Evolutionary conservation across 2,329 filamentous ascomycete species (phyloP).

Genomic region (Cladosporium halotolerans): DNA sequence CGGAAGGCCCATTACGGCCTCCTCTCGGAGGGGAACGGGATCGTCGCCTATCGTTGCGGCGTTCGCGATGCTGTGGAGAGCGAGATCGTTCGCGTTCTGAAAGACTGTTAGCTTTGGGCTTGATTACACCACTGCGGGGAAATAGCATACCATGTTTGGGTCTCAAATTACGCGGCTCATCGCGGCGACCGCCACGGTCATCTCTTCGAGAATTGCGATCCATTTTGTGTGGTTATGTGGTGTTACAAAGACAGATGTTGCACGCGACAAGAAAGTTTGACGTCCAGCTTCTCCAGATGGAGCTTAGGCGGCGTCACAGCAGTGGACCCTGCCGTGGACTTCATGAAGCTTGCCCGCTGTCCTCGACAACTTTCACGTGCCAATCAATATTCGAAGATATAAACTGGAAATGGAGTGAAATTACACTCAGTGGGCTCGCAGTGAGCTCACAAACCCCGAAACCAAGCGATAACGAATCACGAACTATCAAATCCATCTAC

Average conservation of each 20-base stretch:
- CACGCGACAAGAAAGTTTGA: conserved; percentile 8
- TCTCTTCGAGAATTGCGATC: conserved; percentile 24
- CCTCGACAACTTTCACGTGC: conserved; percentile 6
- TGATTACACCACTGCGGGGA: background rate
- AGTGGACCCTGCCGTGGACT: background rate
- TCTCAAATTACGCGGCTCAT: conserved; percentile 21
- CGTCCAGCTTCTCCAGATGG: conserved; percentile 6
- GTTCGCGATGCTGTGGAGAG: conserved; percentile 23
- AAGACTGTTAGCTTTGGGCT: conserved; percentile 12
- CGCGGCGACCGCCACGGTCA: conserved; percentile 19
- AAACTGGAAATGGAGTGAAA: background rate
- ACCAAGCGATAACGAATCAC: background rate
- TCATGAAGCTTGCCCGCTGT: conserved; percentile 1
- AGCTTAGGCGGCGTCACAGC: background rate
- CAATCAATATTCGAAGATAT: background rate
- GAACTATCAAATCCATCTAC: background rate
- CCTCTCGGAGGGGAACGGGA: conserved; percentile 19
- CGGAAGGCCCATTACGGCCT: conserved; percentile 14
- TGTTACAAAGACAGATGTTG: background rate
- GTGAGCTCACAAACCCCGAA: background rate
- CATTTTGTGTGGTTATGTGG: conserved; percentile 12
- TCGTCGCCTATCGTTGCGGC: conserved; percentile 25
- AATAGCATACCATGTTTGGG: conserved; percentile 21
- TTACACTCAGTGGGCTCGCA: background rate
- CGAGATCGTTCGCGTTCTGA: conserved; percentile 27